Evolutionary conservation across 2,329 filamentous ascomycete genomes (phyloP), one percentile per base, ranked within the genome.

Genomic region (Sporothrix dimorphospora): DNA sequence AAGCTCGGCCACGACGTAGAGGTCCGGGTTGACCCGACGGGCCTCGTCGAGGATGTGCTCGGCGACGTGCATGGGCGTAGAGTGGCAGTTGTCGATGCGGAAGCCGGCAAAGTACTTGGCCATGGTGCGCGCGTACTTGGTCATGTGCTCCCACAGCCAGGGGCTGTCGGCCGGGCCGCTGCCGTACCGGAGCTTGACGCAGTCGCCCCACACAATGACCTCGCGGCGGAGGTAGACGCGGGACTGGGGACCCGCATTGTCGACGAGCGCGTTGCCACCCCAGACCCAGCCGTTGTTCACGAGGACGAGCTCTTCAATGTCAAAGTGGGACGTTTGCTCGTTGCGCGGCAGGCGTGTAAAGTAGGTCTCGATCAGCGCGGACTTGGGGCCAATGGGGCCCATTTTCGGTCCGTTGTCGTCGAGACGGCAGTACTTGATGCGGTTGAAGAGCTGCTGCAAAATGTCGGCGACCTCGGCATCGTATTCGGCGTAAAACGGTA

Each of bases 251-350:
- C 97, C 97, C 40, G 96, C 96, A 78, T 98, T 96, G 82, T 99
- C 96, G 57, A 93, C 87, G 81, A 98, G 88, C 1, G 96, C 95
- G 82, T 98, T 97, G 6, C 95, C 95, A 72, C 93, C 95, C 96
- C 96, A 99, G 9, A 99, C 94, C 96, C 96, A 99, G 57, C 96
- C 96, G 79, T 99, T 99, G 82, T 98, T 98, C 53, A 91, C 94
- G 69, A 99, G 83, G 2, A 93, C 93, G 61, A 97, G 86, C 57
- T 94, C 91, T 72, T 91, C 91, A 1, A 90, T 86, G 72, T 90
- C 90, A 78, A 97, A 91, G 5, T 51, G 90, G 74, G 89, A 86
- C 0, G 96, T 97, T 12, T 86, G 89, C 12, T 92, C 89, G 77
- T 97, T 97, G 40, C 87, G 80, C 1, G 94, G 93, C 53, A 99